A percentile compares a stretch with the other conserved stretches of the same genome.
Conservation (phyloP, 2,329 filamentous ascomycete species). For the Curvularia eragrostidis region DNA sequence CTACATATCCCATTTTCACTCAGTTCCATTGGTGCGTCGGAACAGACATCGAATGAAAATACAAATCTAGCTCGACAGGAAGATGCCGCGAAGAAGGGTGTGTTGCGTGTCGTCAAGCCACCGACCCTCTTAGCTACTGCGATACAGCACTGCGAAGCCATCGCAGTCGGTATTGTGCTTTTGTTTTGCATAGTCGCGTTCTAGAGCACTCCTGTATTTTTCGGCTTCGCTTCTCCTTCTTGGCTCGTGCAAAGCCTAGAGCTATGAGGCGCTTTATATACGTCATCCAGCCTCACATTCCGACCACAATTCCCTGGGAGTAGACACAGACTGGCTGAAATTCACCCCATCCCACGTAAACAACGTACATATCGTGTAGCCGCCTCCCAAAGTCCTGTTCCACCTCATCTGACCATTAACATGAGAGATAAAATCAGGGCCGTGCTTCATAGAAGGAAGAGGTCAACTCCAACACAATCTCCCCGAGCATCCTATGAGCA, state of each 20-base stretch:
- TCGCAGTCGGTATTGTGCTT: background rate
- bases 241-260: background rate
- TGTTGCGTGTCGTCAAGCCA: slow-evolving; percentile 5
- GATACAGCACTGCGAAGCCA: slow-evolving; percentile 8
- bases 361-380: slow-evolving; percentile 4
- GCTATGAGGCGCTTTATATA: slow-evolving; percentile 3
- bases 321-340: slow-evolving; percentile 8
- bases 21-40: background rate
- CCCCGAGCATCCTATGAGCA: slow-evolving; percentile 14
- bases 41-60: background rate
- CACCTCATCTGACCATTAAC: background rate
- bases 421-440: slow-evolving; percentile 30
- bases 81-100: slow-evolving; percentile 1
- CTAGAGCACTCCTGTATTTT: slow-evolving; percentile 4
- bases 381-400: background rate
- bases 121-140: background rate
- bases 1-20: slow-evolving; percentile 8
- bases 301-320: slow-evolving; percentile 1
- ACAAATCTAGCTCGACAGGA: slow-evolving; percentile 6
- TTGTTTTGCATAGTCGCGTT: slow-evolving; percentile 5
- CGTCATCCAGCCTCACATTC: slow-evolving; percentile 19
- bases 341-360: background rate
- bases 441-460: slow-evolving; percentile 23
- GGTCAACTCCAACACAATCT: slow-evolving; percentile 14
- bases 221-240: background rate